A percentile compares a stretch with the other conserved stretches of the same genome.
These are phyloP conservation scores for Physcomitrium patens DNA, from an alignment of 225 moss, liverwort and hornwort species.

Conservation along the genomic window DNA sequence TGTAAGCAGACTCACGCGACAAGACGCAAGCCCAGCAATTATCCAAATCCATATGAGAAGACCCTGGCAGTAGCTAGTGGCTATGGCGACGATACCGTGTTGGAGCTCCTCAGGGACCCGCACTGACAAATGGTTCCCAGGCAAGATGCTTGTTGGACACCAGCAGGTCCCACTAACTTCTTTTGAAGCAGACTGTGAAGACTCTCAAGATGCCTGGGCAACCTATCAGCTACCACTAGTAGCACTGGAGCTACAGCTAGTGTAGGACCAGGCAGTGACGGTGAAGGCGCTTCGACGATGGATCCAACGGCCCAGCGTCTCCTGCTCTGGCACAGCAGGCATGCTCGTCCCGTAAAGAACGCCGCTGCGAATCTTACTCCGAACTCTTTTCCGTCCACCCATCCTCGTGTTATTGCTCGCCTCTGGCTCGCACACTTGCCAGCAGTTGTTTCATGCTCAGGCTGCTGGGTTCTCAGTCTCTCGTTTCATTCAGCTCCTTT, in stretches of 20 bases:
- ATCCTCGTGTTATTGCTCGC: neutral
- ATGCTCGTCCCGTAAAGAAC: neutral
- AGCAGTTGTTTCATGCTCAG: slow-evolving; percentile 7
- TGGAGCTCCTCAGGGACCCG: neutral
- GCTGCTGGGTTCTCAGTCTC: neutral
- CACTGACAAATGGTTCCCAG: slow-evolving; percentile 3
- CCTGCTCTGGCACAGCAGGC: neutral
- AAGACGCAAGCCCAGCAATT: no score
- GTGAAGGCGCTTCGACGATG: neutral
- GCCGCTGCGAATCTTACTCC: neutral
- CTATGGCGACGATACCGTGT: neutral
- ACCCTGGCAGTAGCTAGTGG: no score
- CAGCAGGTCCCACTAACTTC: neutral
- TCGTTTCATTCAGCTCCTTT: neutral
- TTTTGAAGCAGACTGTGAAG: no score
- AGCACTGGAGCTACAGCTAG: neutral
- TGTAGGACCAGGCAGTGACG: neutral
- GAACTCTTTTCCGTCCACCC: slow-evolving; percentile 4
- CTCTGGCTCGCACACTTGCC: neutral
- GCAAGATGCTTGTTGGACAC: slow-evolving; percentile 29
- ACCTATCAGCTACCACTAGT: slow-evolving; percentile 5
- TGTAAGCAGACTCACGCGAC: no score
- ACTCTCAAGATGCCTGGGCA: slow-evolving; percentile 22
- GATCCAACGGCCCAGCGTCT: slow-evolving; percentile 19
- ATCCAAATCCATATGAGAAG: no score